Evolutionary conservation across 148 eudicot genomes (phyloP).

Genomic region (Arbutus unedo): DNA sequence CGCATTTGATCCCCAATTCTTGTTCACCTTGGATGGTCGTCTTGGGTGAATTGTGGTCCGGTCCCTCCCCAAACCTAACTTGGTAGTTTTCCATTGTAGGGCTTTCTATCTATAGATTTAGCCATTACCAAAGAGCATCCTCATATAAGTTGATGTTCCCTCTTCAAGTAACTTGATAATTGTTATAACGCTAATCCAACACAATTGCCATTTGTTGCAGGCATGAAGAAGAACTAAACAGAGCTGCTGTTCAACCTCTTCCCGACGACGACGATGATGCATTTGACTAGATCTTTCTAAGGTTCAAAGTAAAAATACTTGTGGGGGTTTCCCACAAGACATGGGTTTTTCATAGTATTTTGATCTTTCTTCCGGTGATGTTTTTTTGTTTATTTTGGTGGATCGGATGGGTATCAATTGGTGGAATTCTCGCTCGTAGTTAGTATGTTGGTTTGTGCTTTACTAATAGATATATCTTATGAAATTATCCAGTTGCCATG

Average conservation of each 20-base stretch:
- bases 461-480: not conserved
- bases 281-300: constrained; percentile 7
- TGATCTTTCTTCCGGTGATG: not conserved
- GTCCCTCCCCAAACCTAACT: too few species aligned
- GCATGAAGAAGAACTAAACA: constrained; percentile 19
- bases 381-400: not conserved
- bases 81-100: too few species aligned
- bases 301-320: not conserved
- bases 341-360: not conserved
- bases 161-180: not conserved
- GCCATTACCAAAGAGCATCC: too few species aligned
- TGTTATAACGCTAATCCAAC: not conserved
- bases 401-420: not conserved
- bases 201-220: constrained; percentile 6
- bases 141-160: not conserved
- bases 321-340: not conserved
- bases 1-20: too few species aligned
- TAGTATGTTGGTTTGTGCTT: not conserved
- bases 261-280: constrained; percentile 26
- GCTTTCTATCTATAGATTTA: too few species aligned
- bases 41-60: too few species aligned
- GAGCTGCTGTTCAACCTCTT: constrained; percentile 24
- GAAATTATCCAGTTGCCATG: not conserved
- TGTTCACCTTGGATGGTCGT: too few species aligned
- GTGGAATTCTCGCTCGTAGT: not conserved